Conservation (phyloP, 2,329 filamentous ascomycete genomes). For the Xylogone sp. region DNA sequence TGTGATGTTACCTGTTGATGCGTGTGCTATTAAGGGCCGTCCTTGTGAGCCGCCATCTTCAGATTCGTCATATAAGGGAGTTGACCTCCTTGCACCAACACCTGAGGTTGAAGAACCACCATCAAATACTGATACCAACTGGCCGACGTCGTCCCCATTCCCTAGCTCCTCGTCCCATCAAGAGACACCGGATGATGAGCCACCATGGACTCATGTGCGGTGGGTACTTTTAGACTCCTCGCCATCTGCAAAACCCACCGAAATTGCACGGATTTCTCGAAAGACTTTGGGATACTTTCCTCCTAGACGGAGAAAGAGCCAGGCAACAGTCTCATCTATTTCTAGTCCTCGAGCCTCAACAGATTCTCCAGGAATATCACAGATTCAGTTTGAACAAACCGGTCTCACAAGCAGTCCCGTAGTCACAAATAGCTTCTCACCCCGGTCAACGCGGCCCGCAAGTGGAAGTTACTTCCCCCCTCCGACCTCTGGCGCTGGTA, state of each 20-base stretch:
- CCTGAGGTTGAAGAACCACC: slow-evolving; percentile 33
- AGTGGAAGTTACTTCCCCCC: slow-evolving; percentile 27
- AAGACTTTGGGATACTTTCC: slow-evolving; percentile 87
- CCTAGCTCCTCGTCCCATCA: slow-evolving; percentile 19
- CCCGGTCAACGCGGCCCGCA: slow-evolving; percentile 14
- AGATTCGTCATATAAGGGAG: slow-evolving; percentile 28
- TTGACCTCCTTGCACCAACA: slow-evolving; percentile 50
- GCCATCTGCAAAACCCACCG: slow-evolving; percentile 59
- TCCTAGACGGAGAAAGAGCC: slow-evolving; percentile 71
- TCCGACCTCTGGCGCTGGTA: slow-evolving; percentile 11
- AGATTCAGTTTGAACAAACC: slow-evolving; percentile 14
- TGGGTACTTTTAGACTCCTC: slow-evolving; percentile 80
- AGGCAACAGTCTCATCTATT: slow-evolving; percentile 58
- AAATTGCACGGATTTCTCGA: slow-evolving; percentile 81
- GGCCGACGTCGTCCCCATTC: slow-evolving; percentile 13
- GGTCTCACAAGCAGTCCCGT: slow-evolving; percentile 20
- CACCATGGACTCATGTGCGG: slow-evolving; percentile 79
- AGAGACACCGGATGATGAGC: slow-evolving; percentile 48
- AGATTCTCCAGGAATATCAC: slow-evolving; percentile 18
- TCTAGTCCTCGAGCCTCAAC: slow-evolving; percentile 52
- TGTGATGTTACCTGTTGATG: slow-evolving; percentile 82
- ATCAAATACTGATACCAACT: slow-evolving; percentile 17
- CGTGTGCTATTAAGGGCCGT: slow-evolving; percentile 78
- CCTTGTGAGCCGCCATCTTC: slow-evolving; percentile 53
- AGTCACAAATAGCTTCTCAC: slow-evolving; percentile 19